Evolutionary conservation across 1,284 basidiomycete genomes (phyloP), one percentile per base, ranked within the genome.

Genomic region (Tylopilus sp.): DNA sequence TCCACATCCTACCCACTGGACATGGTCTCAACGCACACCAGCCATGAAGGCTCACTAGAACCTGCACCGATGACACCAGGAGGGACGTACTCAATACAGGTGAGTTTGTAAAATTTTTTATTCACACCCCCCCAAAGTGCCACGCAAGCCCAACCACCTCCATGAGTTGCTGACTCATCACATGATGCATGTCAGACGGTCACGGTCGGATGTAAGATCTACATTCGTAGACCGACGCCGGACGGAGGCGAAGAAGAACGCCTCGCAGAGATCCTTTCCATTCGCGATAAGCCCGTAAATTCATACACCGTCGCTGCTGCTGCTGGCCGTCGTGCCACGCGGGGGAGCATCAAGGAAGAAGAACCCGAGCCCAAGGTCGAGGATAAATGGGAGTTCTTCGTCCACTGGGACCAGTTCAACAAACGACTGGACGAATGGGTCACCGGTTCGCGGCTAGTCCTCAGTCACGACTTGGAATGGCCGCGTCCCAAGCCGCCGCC

Each of bases 351-450:
- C 48, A 66, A 73, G 52, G 68, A 72, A 50, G 74, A 78, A 48
- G 74, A 78, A 46, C 72, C 76, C 37, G 71, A 72, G 52, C 67
- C 71, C 55, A 80, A 74, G 57, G 79, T 76, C 43, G 89, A 81
- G 66, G 89, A 93, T 66, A 86, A 90, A 62, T 79, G 84, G 63
- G 94, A 98, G 69, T 97, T 87, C 75, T 98, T 97, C 65, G 91
- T 97, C 31, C 95, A 98, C 65, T 98, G 95, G 84, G 91, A 96
- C 63, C 84, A 92, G 59, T 97, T 97, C 78, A 98, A 97, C 76
- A 97, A 97, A 72, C 93, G 97, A 61, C 78, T 99, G 44, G 97
- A 99, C 69, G 97, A 97, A 57, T 99, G 97, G 97, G 89, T 99
- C n/a, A 75, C 86, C 23, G 92, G 90, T 15, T 86, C 89, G 3